phyloP scores from a whole-genome alignment of 768 basidiomycete genomes.

The Suillus brevipes region DNA sequence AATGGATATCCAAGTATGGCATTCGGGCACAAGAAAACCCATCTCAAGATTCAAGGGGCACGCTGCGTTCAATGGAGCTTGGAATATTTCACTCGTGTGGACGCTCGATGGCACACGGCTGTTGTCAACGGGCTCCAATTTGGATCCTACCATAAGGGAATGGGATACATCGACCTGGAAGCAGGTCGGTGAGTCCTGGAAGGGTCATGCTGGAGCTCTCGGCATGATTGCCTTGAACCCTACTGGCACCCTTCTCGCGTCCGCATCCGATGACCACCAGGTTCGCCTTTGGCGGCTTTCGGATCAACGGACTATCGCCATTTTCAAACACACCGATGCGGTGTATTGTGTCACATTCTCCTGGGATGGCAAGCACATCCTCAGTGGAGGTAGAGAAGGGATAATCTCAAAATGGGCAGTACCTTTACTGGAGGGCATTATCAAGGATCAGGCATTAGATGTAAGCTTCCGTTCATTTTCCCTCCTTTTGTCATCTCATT shows the following conservation, averaged over 20 bases:
- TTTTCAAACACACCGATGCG: neutral
- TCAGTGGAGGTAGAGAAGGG: neutral
- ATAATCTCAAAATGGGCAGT: neutral
- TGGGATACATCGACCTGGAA: neutral
- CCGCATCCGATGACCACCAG: neutral
- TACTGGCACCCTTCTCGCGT: neutral
- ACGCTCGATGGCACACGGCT: neutral
- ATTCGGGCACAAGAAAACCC: neutral
- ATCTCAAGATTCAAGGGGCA: neutral
- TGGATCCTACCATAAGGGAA: neutral
- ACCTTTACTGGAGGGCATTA: neutral
- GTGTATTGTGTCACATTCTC: neutral
- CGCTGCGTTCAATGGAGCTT: neutral
- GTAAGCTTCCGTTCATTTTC: neutral
- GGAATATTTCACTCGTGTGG: neutral
- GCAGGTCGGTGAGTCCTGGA: neutral
- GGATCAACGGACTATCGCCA: neutral
- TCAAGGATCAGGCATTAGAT: neutral
- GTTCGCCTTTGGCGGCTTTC: neutral
- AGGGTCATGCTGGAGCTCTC: neutral
- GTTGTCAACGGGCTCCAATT: neutral
- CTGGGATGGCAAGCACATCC: neutral
- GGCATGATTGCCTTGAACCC: neutral
- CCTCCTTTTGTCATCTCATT: neutral
- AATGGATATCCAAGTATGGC: neutral